Percentiles rank a stretch among this genome's conserved stretches.
Evolutionary conservation across 1,139 yeast species (phyloP).

Genomic region (Candida gigantensis): DNA sequence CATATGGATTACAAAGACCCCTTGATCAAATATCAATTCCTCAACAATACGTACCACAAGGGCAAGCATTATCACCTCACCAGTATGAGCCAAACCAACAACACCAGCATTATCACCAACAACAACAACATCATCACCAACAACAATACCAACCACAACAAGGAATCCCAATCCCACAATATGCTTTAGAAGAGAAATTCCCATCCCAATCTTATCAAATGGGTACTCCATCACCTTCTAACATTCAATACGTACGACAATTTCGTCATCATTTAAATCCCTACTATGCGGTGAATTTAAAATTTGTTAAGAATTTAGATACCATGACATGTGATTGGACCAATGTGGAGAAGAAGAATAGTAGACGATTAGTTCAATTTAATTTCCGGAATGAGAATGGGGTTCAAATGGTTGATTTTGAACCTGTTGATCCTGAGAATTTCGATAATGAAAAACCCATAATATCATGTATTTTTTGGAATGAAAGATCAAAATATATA

Average conservation of each 20-base stretch:
- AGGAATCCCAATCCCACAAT: too few species aligned
- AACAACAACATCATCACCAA: neutral
- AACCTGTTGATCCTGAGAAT: conserved; percentile 20
- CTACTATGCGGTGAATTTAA: conserved; percentile 11
- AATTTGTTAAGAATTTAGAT: conserved; percentile 13
- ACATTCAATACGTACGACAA: conserved; percentile 13
- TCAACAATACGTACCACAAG: too few species aligned
- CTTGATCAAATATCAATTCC: too few species aligned
- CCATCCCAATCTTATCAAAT: conserved; percentile 1
- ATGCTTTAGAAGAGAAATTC: too few species aligned
- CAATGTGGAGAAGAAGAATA: conserved; percentile 25
- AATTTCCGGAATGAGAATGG: conserved; percentile 22
- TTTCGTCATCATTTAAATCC: conserved; percentile 13
- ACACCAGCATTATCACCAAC: neutral
- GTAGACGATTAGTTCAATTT: conserved; percentile 41
- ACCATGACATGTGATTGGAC: conserved; percentile 39
- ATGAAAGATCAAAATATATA: conserved; percentile 48
- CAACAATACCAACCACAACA: conserved; percentile 3
- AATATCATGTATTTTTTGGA: conserved; percentile 66
- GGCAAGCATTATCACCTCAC: too few species aligned
- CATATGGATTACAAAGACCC: too few species aligned
- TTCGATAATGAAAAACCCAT: conserved; percentile 31
- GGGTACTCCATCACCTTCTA: conserved; percentile 8
- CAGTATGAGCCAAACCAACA: too few species aligned
- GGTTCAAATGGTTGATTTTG: conserved; percentile 28